These are phyloP conservation scores for Fraxinus sp. DNA, from an alignment of 305 asterid genomes.

Conservation along the genomic window DNA sequence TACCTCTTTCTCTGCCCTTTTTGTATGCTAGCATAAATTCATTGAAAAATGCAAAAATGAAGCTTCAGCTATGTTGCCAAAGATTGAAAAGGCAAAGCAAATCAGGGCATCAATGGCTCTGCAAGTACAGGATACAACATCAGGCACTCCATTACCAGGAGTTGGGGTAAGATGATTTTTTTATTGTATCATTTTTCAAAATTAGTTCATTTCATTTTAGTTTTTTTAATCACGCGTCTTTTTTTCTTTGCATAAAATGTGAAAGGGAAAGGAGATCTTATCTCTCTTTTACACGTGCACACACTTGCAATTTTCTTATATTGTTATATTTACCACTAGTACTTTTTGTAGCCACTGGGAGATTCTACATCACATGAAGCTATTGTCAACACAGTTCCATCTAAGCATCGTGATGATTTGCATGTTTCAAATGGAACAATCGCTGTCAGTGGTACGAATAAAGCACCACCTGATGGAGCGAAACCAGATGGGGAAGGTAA, in stretches of 20 bases:
- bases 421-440: conserved; percentile 31
- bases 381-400: conserved; percentile 70
- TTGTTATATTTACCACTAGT: conserved; percentile 12
- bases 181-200: conserved; percentile 11
- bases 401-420: conserved; percentile 58
- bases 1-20: conserved; percentile 17
- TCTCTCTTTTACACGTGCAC: background rate
- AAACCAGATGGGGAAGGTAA: conserved; percentile 55
- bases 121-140: conserved; percentile 50
- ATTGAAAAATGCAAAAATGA: conserved; percentile 88
- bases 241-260: conserved; percentile 14
- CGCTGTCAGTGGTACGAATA: conserved; percentile 33
- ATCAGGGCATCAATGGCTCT: conserved; percentile 63
- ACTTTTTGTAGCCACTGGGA: conserved; percentile 37
- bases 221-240: background rate
- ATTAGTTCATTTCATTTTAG: conserved; percentile 15
- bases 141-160: conserved; percentile 56
- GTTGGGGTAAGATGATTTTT: conserved; percentile 51
- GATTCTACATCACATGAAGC: conserved; percentile 52
- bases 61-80: conserved; percentile 88
- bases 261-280: conserved; percentile 15
- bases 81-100: conserved; percentile 85
- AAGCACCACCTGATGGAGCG: conserved; percentile 28
- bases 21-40: conserved; percentile 79
- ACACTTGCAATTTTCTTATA: conserved; percentile 4